phyloP scores from a whole-genome alignment of 106 monocot genomes.

The Narthecium ossifragum region DNA sequence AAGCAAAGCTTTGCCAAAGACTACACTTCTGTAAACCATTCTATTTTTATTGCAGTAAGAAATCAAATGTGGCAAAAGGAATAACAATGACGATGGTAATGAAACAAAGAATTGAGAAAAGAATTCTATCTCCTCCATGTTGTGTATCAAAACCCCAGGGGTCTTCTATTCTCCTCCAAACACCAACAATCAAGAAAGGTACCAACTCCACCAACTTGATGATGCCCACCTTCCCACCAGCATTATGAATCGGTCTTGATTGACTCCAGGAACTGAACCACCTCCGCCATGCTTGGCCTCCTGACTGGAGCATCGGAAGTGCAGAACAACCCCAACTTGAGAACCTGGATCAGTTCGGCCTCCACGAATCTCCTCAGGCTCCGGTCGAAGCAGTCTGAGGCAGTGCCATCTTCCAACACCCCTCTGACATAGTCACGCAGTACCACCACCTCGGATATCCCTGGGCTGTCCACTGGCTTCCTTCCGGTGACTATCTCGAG shows the following conservation, averaged over 20 bases:
- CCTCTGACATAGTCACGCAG: constrained; percentile 63
- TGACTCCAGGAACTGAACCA: constrained; percentile 89
- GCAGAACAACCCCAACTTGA: constrained; percentile 89
- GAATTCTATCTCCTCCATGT: constrained; percentile 13
- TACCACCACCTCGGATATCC: constrained; percentile 48
- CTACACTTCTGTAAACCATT: too few relatives aligned
- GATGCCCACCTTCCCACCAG: neutral
- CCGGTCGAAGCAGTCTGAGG: constrained; percentile 66
- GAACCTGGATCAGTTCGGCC: constrained; percentile 80
- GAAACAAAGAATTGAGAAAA: constrained; percentile 17
- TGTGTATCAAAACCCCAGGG: neutral
- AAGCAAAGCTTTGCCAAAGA: too few relatives aligned
- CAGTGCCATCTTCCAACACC: constrained; percentile 57
- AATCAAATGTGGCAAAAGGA: constrained; percentile 13
- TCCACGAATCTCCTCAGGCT: constrained; percentile 51
- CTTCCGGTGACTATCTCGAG: constrained; percentile 88
- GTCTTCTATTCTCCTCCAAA: neutral
- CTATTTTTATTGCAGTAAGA: neutral
- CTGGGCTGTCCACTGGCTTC: constrained; percentile 71
- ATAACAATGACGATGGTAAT: constrained; percentile 4
- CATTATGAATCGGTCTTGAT: constrained; percentile 43
- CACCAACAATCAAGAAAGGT: neutral
- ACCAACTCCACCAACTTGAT: neutral
- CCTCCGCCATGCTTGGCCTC: constrained; percentile 93
- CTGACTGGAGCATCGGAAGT: constrained; percentile 48